Evolutionary conservation across 2,329 filamentous ascomycete species (phyloP).

Genomic region (Aureobasidium namibiae): DNA sequence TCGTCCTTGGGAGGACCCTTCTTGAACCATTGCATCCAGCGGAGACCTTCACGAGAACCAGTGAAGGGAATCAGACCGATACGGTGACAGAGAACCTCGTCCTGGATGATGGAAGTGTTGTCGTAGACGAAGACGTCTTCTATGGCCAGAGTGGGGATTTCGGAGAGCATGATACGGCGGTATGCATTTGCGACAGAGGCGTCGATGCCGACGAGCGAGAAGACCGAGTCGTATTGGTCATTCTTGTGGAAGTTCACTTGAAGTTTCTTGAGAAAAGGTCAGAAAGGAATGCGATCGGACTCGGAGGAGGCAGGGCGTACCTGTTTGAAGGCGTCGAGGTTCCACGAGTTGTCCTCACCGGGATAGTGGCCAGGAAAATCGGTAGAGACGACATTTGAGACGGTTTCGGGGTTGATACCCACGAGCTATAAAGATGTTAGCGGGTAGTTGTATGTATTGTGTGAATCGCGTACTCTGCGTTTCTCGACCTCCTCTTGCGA

Average conservation of each 20-base stretch:
- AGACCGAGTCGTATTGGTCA: slow-evolving; percentile 65
- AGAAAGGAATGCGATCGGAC: background rate
- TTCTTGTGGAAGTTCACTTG: slow-evolving; percentile 78
- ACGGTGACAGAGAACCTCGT: slow-evolving; percentile 87
- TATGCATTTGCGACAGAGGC: slow-evolving; percentile 94
- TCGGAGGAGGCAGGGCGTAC: slow-evolving; percentile 27
- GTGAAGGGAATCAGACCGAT: slow-evolving; percentile 86
- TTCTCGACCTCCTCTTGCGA: slow-evolving; percentile 48
- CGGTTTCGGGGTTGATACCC: slow-evolving; percentile 79
- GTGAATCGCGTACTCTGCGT: slow-evolving; percentile 34
- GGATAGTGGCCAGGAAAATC: slow-evolving; percentile 90
- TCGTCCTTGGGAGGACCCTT: slow-evolving; percentile 55
- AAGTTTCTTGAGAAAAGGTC: slow-evolving; percentile 47
- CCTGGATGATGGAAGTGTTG: slow-evolving; percentile 96
- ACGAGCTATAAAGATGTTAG: slow-evolving; percentile 48
- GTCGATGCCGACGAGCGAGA: slow-evolving; percentile 87
- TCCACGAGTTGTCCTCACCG: slow-evolving; percentile 78
- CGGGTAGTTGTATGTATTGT: background rate
- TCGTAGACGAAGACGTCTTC: slow-evolving; percentile 89
- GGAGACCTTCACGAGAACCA: slow-evolving; percentile 67
- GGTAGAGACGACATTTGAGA: slow-evolving; percentile 79
- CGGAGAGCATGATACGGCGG: slow-evolving; percentile 87
- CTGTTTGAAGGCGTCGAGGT: slow-evolving; percentile 60
- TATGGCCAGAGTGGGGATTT: slow-evolving; percentile 89
- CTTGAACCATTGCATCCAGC: slow-evolving; percentile 74